phyloP scores from a whole-genome alignment of 2,329 filamentous ascomycete genomes.

The Fusarium falciforme region DNA sequence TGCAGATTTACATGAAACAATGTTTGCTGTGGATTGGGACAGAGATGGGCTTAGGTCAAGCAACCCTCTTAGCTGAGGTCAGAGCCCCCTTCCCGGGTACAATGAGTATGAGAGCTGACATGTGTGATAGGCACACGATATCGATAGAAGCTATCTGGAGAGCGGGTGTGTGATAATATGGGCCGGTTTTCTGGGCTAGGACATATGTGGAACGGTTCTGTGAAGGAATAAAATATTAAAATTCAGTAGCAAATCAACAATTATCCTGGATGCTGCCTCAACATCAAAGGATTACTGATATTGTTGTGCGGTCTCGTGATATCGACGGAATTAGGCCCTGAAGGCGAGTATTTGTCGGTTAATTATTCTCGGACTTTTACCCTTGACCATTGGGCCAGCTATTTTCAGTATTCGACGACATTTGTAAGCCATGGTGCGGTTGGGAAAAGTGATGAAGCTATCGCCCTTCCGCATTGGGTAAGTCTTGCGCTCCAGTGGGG shows the following conservation, averaged over 20 bases:
- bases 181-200: neutral
- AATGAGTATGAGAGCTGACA: neutral
- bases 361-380: neutral
- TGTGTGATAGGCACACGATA: neutral
- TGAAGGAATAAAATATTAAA: too few relatives aligned
- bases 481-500: constrained; percentile 1
- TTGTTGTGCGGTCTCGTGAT: neutral
- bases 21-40: neutral
- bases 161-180: constrained; percentile 1
- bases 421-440: neutral
- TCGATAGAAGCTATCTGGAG: neutral
- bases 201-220: too few relatives aligned
- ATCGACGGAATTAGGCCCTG: neutral
- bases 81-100: neutral
- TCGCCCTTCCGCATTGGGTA: neutral
- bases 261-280: neutral
- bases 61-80: neutral
- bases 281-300: neutral
- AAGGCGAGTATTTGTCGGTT: neutral
- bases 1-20: neutral
- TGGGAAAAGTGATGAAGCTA: neutral
- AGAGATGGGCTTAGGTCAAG: neutral
- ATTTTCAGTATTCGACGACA: neutral
- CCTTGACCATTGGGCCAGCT: neutral
- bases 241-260: neutral